Conservation (phyloP, 305 asterid species). For the Fraxinus velutina region DNA sequence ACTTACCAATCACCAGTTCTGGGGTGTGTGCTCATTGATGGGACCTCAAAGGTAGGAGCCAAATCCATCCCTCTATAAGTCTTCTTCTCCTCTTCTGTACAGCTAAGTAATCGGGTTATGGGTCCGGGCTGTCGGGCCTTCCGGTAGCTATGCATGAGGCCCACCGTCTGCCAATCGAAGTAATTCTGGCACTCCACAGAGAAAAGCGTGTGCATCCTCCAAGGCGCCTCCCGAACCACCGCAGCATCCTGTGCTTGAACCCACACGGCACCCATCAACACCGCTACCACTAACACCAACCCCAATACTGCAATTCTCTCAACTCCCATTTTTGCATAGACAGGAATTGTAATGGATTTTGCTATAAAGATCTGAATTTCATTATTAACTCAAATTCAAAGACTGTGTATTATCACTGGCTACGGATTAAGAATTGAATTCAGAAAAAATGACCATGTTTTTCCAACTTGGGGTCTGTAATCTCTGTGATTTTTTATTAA, state of each 20-base stretch:
- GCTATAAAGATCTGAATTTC: constrained; percentile 33
- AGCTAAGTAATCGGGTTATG: constrained; percentile 80
- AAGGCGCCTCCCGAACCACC: constrained; percentile 8
- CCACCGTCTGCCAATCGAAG: constrained; percentile 99
- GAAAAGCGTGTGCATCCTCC: constrained; percentile 82
- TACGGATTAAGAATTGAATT: neutral
- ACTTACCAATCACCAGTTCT: constrained; percentile 81
- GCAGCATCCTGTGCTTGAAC: constrained; percentile 26
- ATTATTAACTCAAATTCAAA: constrained; percentile 28
- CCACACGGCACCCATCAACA: constrained; percentile 29
- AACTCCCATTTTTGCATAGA: constrained; percentile 36
- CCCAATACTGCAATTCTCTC: constrained; percentile 21
- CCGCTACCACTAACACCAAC: neutral
- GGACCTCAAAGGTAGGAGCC: constrained; percentile 92
- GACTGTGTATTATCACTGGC: neutral
- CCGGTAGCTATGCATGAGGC: constrained; percentile 77
- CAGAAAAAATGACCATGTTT: neutral
- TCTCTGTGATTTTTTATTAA: neutral
- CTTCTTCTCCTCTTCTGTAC: constrained; percentile 71
- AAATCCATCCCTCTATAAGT: constrained; percentile 72
- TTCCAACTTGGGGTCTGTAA: neutral
- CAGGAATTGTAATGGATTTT: constrained; percentile 30
- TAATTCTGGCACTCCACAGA: constrained; percentile 95
- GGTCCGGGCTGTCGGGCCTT: constrained; percentile 93
- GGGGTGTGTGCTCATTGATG: constrained; percentile 92